These are phyloP conservation scores for Tephrocybe sp. DNA, from an alignment of 768 basidiomycete genomes.

Conservation along the genomic window DNA sequence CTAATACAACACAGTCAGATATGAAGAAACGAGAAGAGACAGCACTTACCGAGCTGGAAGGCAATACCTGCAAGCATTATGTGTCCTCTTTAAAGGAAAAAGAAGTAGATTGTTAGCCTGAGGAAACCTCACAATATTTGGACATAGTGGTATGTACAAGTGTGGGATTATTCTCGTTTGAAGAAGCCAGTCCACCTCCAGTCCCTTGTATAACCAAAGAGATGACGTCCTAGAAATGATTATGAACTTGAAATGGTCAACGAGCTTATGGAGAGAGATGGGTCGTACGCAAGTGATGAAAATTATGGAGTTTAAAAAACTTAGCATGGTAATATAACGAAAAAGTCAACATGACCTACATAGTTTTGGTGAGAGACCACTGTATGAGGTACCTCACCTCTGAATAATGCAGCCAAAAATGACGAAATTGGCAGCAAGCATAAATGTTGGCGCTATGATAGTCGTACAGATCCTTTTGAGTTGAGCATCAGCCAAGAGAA, in stretches of 20 bases:
- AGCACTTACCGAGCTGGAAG: slow-evolving; percentile 49
- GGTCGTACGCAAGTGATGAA: slow-evolving; percentile 36
- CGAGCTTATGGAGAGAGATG: neutral
- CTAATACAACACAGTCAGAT: neutral
- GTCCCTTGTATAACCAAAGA: slow-evolving; percentile 61
- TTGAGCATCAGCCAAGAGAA: neutral
- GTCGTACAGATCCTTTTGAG: slow-evolving; percentile 36
- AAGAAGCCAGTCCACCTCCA: slow-evolving; percentile 51
- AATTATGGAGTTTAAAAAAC: slow-evolving; percentile 32
- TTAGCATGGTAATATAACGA: neutral
- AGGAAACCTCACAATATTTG: no score
- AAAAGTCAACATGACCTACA: slow-evolving; percentile 25
- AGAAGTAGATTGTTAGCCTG: neutral
- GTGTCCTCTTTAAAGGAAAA: slow-evolving; percentile 11
- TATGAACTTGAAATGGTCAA: neutral
- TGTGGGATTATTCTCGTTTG: slow-evolving; percentile 17
- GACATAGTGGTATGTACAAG: slow-evolving; percentile 6
- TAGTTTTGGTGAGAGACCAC: slow-evolving; percentile 40
- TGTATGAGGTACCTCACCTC: slow-evolving; percentile 45
- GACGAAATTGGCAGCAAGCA: slow-evolving; percentile 59
- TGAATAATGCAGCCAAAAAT: slow-evolving; percentile 46
- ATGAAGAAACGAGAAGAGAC: no score
- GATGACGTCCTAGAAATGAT: slow-evolving; percentile 47
- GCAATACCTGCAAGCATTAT: slow-evolving; percentile 61
- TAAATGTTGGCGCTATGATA: slow-evolving; percentile 53